phyloP scores from a whole-genome alignment of 108 stramenopile species.

The Cyclotella distinguenda region DNA sequence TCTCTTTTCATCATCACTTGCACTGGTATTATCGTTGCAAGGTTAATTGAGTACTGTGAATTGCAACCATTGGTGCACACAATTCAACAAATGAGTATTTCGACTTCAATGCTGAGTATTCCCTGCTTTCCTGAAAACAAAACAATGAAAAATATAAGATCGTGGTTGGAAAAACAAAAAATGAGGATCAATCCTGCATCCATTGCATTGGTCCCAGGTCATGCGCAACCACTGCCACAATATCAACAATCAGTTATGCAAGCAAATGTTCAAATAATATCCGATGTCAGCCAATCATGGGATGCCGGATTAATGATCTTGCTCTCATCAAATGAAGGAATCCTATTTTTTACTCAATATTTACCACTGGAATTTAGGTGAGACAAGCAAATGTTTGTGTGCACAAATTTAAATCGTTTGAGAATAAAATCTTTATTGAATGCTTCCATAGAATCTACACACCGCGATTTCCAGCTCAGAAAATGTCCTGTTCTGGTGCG shows the following conservation, averaged over 20 bases:
- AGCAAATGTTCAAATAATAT: neutral
- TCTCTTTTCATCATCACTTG: conserved; percentile 30
- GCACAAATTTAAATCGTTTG: neutral
- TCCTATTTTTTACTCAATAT: conserved; percentile 40
- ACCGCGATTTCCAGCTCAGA: conserved; percentile 11
- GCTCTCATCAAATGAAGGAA: conserved; percentile 42
- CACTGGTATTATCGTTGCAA: conserved; percentile 21
- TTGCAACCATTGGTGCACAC: conserved; percentile 40
- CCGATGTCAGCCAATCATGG: conserved; percentile 28
- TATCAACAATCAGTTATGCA: neutral
- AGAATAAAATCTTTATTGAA: neutral
- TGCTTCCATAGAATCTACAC: neutral
- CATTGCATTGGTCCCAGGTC: conserved; percentile 29
- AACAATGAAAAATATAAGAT: neutral
- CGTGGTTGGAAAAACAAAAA: conserved; percentile 14
- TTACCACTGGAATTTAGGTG: conserved; percentile 51
- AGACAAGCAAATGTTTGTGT: neutral
- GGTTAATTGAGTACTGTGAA: conserved; percentile 21
- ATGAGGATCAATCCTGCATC: conserved; percentile 21
- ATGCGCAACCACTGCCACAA: conserved; percentile 36
- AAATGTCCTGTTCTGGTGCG: conserved; percentile 50
- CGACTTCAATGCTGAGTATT: conserved; percentile 36
- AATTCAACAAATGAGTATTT: conserved; percentile 48
- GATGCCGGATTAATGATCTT: conserved; percentile 49
- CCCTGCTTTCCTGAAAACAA: conserved; percentile 30